Evolutionary conservation across 805 yeast genomes (phyloP).

Genomic region (Yarrowia porcina): DNA sequence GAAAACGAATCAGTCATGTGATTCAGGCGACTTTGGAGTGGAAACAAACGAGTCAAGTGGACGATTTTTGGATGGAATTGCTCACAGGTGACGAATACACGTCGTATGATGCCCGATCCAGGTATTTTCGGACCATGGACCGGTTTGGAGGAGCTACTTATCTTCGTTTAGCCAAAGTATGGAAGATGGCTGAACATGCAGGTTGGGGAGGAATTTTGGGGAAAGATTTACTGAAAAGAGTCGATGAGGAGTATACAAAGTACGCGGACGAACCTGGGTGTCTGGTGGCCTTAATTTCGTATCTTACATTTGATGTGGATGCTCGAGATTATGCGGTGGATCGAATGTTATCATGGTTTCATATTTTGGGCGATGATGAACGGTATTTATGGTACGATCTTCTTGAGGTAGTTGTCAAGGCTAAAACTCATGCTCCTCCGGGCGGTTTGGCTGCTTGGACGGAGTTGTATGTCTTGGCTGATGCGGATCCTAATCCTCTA

Average conservation of each 20-base stretch:
- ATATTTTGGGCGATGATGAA: not conserved
- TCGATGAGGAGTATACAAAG: constrained; percentile 1
- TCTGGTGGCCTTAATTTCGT: not conserved
- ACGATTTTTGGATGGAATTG: constrained; percentile 16
- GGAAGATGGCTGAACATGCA: constrained; percentile 18
- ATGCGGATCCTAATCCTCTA: not conserved
- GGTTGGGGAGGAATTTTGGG: constrained; percentile 17
- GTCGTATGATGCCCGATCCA: not conserved
- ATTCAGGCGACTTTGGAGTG: constrained; percentile 1
- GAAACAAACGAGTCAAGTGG: not conserved
- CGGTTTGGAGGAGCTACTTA: not conserved
- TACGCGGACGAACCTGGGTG: not conserved
- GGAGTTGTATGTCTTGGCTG: not conserved
- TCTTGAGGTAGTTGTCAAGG: not conserved
- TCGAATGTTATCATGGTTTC: constrained; percentile 7
- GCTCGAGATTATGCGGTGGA: constrained; percentile 10
- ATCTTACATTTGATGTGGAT: not conserved
- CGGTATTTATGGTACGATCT: not conserved
- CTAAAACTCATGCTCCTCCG: not conserved
- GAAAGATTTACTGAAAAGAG: not conserved
- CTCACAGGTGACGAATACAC: constrained; percentile 1
- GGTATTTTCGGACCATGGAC: not conserved
- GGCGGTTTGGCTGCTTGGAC: constrained; percentile 2
- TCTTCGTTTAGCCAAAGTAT: constrained; percentile 14
- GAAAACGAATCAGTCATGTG: not conserved